A percentile compares a stretch with the other conserved stretches of the same genome.
phyloP scores from a whole-genome alignment of 2,329 filamentous ascomycete species.

The Knufia petricola region DNA sequence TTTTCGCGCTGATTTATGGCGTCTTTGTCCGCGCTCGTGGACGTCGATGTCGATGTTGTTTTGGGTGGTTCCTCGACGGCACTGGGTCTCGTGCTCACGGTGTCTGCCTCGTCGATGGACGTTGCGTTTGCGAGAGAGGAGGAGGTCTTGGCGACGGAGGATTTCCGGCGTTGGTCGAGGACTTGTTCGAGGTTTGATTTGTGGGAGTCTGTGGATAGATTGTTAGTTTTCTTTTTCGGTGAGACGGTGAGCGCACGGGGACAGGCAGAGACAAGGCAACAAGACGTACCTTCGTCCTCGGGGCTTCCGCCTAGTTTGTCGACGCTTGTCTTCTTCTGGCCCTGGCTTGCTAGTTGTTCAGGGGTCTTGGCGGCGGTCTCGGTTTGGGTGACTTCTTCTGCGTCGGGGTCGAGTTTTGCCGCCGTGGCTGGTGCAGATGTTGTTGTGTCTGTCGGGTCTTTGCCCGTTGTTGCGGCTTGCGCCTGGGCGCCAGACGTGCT shows the following conservation, averaged over 20 bases:
- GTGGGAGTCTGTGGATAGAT: slow-evolving; percentile 12
- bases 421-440: slow-evolving; percentile 12
- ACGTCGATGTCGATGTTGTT: too few species aligned
- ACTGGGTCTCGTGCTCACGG: too few species aligned
- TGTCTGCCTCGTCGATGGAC: slow-evolving; percentile 14
- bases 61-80: too few species aligned
- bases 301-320: slow-evolving; percentile 17
- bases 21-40: not conserved
- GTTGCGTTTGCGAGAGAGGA: slow-evolving; percentile 16
- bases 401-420: slow-evolving; percentile 9
- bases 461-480: slow-evolving; percentile 5
- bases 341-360: slow-evolving; percentile 16
- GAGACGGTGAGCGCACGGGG: too few species aligned
- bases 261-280: not conserved
- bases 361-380: slow-evolving; percentile 20
- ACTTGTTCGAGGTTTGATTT: slow-evolving; percentile 16
- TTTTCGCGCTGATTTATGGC: slow-evolving; percentile 2
- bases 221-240: too few species aligned
- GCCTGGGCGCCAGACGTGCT: not conserved
- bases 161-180: slow-evolving; percentile 14
- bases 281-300: slow-evolving; percentile 14
- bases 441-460: slow-evolving; percentile 11
- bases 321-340: slow-evolving; percentile 19
- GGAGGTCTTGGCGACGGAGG: slow-evolving; percentile 14
- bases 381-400: slow-evolving; percentile 12